Percentiles rank a stretch among this genome's conserved stretches.
These are phyloP conservation scores for Debaryomyces robertsiae DNA, from an alignment of 1,139 yeast genomes.

Conservation along the genomic window DNA sequence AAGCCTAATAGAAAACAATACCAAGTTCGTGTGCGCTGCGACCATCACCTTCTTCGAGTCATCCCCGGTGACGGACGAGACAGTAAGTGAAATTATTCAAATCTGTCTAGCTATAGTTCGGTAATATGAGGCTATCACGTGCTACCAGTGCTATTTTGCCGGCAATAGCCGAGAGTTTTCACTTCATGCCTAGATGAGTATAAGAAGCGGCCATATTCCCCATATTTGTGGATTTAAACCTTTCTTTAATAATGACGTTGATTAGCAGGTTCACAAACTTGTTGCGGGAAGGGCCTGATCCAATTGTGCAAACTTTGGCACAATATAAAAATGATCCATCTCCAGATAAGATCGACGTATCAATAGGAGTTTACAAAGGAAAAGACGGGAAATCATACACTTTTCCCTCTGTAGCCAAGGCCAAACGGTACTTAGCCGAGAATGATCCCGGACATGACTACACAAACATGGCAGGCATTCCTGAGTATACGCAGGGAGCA, in stretches of 20 bases:
- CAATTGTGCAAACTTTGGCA: conserved; percentile 37
- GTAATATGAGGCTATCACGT: not conserved
- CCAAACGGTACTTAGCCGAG: conserved; percentile 33
- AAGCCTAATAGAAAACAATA: conserved; percentile 32
- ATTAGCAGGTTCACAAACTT: conserved; percentile 29
- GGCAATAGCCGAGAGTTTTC: too few species aligned
- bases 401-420: conserved; percentile 41
- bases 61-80: not conserved
- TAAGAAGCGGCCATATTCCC: not conserved
- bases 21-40: conserved; percentile 37
- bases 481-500: conserved; percentile 41
- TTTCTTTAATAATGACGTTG: too few species aligned
- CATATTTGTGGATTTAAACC: too few species aligned
- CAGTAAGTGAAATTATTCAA: not conserved
- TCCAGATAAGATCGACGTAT: conserved; percentile 40
- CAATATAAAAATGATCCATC: conserved; percentile 29
- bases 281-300: conserved; percentile 35
- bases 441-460: conserved; percentile 49
- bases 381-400: conserved; percentile 39
- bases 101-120: conserved; percentile 4
- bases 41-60: conserved; percentile 15
- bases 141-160: too few species aligned
- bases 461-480: conserved; percentile 46
- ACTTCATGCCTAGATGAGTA: too few species aligned
- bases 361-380: conserved; percentile 48